A percentile compares a stretch with the other conserved stretches of the same genome.
phyloP scores from a whole-genome alignment of 257 asterid species.

The Perilla frutescens region DNA sequence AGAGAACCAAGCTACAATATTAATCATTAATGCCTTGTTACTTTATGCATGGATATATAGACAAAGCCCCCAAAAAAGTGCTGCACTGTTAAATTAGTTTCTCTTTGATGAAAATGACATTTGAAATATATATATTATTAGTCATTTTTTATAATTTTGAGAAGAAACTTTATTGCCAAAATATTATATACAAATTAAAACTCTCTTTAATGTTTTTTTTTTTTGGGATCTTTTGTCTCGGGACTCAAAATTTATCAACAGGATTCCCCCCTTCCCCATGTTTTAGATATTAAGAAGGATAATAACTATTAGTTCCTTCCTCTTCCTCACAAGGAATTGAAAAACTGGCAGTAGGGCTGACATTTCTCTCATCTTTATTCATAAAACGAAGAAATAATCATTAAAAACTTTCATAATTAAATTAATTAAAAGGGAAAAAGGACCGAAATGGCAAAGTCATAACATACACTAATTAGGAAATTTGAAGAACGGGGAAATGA shows the following conservation, averaged over 20 bases:
- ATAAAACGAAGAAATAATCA: not conserved
- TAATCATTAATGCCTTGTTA: not conserved
- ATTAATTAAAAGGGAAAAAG: not conserved
- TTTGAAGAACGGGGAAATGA: conserved; percentile 30
- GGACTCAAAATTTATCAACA: too few species aligned
- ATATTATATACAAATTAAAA: too few species aligned
- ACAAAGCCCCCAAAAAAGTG: conserved; percentile 28
- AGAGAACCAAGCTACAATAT: too few species aligned
- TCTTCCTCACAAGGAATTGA: not conserved
- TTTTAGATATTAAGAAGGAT: too few species aligned
- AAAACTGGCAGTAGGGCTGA: conserved; percentile 5
- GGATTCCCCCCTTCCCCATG: too few species aligned
- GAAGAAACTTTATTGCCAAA: too few species aligned
- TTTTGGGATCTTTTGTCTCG: too few species aligned
- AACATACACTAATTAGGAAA: not conserved
- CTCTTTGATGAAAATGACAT: conserved; percentile 34
- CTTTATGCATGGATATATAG: conserved; percentile 9
- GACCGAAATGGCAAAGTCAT: not conserved
- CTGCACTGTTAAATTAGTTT: conserved; percentile 17
- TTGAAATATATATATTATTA: not conserved
- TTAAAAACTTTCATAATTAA: not conserved
- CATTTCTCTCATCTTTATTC: not conserved
- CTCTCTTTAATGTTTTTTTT: too few species aligned
- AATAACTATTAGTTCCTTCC: too few species aligned
- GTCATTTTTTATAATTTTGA: too few species aligned